These are phyloP conservation scores for Puccinia polysora DNA, from an alignment of 1,284 basidiomycete genomes.

Conservation along the genomic window DNA sequence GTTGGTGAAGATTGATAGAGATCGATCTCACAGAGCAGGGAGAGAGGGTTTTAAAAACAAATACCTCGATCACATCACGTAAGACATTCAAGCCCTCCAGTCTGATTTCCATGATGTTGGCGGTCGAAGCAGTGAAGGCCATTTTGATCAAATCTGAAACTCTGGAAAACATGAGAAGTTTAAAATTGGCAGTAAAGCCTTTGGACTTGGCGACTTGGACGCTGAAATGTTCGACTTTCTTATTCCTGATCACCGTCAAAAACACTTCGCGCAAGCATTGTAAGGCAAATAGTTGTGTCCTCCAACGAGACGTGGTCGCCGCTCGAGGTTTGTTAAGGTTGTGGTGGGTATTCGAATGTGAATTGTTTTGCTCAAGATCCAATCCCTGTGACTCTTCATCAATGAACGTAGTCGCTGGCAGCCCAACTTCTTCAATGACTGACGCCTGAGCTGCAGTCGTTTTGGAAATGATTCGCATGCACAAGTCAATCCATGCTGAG, in stretches of 20 bases:
- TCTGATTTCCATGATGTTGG: slow-evolving; percentile 89
- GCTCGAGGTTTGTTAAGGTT: background rate
- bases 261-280: slow-evolving; percentile 89
- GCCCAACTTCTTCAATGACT: slow-evolving; percentile 62
- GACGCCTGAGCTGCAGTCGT: slow-evolving; percentile 18
- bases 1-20: background rate
- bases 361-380: slow-evolving; percentile 43
- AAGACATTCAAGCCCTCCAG: slow-evolving; percentile 86
- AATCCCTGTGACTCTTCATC: slow-evolving; percentile 51
- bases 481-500: slow-evolving; percentile 95
- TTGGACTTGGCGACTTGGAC: slow-evolving; percentile 59
- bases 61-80: slow-evolving; percentile 76
- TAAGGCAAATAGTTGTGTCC: slow-evolving; percentile 91
- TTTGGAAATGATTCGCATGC: slow-evolving; percentile 89
- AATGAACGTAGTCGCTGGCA: slow-evolving; percentile 10
- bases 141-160: slow-evolving; percentile 90
- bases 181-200: slow-evolving; percentile 52
- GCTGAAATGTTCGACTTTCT: slow-evolving; percentile 75
- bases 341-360: slow-evolving; percentile 28
- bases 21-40: background rate
- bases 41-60: background rate
- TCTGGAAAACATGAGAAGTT: slow-evolving; percentile 68
- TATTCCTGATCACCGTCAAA: slow-evolving; percentile 66
- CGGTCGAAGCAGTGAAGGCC: slow-evolving; percentile 94
- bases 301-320: slow-evolving; percentile 70